Percentiles rank a stretch among this genome's conserved stretches.
Conservation (phyloP, 148 eudicot species). For the Amaranthus palmeri region DNA sequence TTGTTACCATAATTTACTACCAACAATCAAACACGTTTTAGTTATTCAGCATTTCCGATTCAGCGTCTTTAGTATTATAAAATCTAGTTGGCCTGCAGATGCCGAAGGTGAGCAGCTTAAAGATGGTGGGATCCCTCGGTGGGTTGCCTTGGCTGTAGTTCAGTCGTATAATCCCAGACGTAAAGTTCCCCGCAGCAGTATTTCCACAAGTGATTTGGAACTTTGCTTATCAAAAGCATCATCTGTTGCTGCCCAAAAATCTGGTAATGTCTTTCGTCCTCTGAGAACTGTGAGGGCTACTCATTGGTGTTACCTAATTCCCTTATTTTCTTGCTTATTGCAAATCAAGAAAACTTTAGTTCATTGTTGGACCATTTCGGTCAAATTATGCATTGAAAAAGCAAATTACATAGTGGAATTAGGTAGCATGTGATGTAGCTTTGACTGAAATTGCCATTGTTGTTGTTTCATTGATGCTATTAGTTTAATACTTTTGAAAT, state of each 20-base stretch:
- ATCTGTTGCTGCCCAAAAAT: slow-evolving; percentile 64
- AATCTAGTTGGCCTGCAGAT: slow-evolving; percentile 35
- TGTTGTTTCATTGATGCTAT: no score
- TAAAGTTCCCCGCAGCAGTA: slow-evolving; percentile 72
- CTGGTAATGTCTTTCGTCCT: slow-evolving; percentile 46
- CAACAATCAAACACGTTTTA: background rate
- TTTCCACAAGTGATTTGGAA: slow-evolving; percentile 74
- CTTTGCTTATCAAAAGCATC: slow-evolving; percentile 75
- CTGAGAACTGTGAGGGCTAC: background rate
- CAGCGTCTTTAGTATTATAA: background rate
- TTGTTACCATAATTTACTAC: no score
- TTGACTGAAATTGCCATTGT: background rate
- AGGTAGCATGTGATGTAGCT: background rate
- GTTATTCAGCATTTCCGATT: background rate
- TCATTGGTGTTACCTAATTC: background rate
- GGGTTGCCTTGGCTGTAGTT: slow-evolving; percentile 91
- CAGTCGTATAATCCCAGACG: slow-evolving; percentile 88
- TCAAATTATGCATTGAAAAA: no score
- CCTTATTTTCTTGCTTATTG: no score
- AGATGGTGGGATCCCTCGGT: slow-evolving; percentile 38
- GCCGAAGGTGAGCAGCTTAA: slow-evolving; percentile 28
- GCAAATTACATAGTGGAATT: no score
- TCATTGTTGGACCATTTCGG: no score
- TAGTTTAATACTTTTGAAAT: background rate
- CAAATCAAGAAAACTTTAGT: no score